Evolutionary conservation across 768 basidiomycete species (phyloP).

Genomic region (Pleurotus tuoliensis): DNA sequence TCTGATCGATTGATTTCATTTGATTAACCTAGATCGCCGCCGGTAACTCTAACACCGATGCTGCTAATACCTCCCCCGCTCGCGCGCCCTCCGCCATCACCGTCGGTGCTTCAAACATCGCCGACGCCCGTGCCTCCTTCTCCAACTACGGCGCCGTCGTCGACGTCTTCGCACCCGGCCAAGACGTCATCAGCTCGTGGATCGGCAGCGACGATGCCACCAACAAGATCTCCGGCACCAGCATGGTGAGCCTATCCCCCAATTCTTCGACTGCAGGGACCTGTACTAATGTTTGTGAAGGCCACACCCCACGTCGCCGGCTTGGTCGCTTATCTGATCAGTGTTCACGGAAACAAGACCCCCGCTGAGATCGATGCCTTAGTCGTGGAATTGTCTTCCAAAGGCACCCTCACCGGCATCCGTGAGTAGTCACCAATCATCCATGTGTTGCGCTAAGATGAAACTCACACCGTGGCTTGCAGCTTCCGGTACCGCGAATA

Average conservation of each 20-base stretch:
- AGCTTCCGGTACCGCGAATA: too few species aligned
- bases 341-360: conserved; percentile 22
- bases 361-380: conserved; percentile 26
- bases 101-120: conserved; percentile 35
- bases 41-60: conserved; percentile 30
- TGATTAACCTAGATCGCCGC: conserved; percentile 19
- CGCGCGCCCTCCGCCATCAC: conserved; percentile 30
- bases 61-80: conserved; percentile 29
- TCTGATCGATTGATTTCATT: neutral
- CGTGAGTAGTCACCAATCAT: conserved; percentile 16
- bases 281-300: conserved; percentile 9
- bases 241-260: conserved; percentile 17
- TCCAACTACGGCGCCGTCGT: conserved; percentile 37
- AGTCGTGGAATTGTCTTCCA: conserved; percentile 23
- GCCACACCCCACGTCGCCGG: conserved; percentile 40
- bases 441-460: too few species aligned
- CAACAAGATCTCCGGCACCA: conserved; percentile 21
- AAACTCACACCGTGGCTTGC: too few species aligned
- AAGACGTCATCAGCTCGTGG: conserved; percentile 26
- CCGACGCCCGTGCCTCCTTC: conserved; percentile 28
- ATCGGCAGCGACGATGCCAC: conserved; percentile 21
- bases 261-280: neutral
- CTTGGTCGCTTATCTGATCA: conserved; percentile 33
- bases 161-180: conserved; percentile 38
- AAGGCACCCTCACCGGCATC: conserved; percentile 25